A percentile compares a stretch with the other conserved stretches of the same genome.
Evolutionary conservation across 257 asterid species (phyloP).

Genomic region (Capsicum pubescens): DNA sequence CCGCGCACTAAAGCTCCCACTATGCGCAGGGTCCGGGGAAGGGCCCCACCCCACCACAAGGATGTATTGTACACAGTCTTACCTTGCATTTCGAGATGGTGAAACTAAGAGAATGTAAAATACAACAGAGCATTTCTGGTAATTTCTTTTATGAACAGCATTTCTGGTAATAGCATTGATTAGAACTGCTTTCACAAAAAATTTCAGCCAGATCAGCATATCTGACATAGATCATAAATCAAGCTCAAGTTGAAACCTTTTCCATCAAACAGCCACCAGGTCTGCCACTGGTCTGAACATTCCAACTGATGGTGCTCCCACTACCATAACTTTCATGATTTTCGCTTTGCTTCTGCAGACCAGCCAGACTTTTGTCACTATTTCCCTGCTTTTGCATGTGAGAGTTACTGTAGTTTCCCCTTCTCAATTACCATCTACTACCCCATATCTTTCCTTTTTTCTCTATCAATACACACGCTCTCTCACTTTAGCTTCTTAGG

Average conservation of each 20-base stretch:
- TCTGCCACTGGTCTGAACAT: conserved; percentile 15
- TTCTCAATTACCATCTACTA: not conserved
- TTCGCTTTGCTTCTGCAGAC: not conserved
- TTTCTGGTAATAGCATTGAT: not conserved
- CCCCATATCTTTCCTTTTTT: not conserved
- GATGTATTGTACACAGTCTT: not conserved
- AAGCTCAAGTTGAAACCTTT: not conserved
- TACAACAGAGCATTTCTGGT: not conserved
- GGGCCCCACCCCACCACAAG: no score
- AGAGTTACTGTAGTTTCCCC: not conserved
- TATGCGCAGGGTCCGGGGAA: no score
- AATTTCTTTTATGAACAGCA: not conserved
- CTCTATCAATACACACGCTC: not conserved
- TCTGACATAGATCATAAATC: conserved; percentile 13
- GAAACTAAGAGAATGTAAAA: not conserved
- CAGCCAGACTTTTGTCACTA: conserved; percentile 13
- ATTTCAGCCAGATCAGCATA: conserved; percentile 13
- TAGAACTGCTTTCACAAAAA: conserved; percentile 11
- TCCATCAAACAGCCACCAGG: not conserved
- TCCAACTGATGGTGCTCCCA: not conserved
- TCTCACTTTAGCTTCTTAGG: not conserved
- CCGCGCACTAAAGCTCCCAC: no score
- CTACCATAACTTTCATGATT: conserved; percentile 11
- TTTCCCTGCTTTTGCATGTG: conserved; percentile 23
- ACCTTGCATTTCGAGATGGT: not conserved